Base-by-base conservation (phyloP, 1,284 basidiomycete genomes). In the Ceratobasidium sp. region DNA sequence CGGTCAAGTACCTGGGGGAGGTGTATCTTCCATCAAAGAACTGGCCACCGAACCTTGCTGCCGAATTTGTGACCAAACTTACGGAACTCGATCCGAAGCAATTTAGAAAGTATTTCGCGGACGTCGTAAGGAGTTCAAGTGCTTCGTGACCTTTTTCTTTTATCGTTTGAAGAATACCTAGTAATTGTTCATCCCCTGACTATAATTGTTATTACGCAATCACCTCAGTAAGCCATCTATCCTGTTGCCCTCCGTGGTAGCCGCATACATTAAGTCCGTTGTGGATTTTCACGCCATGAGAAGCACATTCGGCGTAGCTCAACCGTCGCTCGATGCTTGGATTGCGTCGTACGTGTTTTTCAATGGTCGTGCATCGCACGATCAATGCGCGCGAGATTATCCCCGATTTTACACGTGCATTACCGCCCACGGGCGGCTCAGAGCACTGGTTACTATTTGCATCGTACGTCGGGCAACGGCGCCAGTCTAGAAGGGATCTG, bases 31-130 rank as follows among this genome's bases (percentile, higher is more conserved):
- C 96, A 1, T 87, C 92, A 13, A 88, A 96, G 77, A 85, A 88
- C 71, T 97, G 95, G 84, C 94, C 95, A 21, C 78, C 84, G 8
- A 85, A 89, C 29, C 87, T 87, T 27, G 89, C 91, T 0, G 74
- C 87, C 57, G 91, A 96, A 72, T 92, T 98, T 72, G 84, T 89
- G 3, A 83, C 84, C 25, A 90, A 90, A 75, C 77, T 95, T 72
- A 83, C 86, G 62, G 89, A 89, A 74, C 81, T 92, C 71, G 93
- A 95, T 74, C 80, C 82, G 68, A 95, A 93, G 78, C 81, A 82
- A 52, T 97, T 98, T 80, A 85, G 91, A 74, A 94, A 91, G 82
- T 95, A 92, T 75, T 93, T 94, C 78, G 84, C 88, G 29, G 93
- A 95, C 73, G 89, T 95, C 73, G 87, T 93, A 47, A 52, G 62